Conservation (phyloP, 2,329 filamentous ascomycete genomes). For the Pseudogymnoascus sp. region DNA sequence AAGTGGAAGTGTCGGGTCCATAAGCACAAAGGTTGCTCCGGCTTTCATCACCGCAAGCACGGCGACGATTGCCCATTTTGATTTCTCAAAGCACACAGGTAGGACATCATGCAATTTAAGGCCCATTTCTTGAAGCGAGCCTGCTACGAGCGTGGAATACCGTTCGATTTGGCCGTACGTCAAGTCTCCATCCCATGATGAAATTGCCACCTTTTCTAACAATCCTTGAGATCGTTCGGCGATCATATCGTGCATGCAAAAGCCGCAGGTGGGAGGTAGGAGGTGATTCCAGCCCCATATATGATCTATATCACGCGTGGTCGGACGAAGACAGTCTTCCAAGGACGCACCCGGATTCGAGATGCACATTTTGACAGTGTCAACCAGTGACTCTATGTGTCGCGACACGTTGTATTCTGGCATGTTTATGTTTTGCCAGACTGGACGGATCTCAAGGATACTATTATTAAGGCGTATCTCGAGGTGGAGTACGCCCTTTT, state of each 20-base stretch:
- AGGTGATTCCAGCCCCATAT: conserved; percentile 41
- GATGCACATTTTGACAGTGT: conserved; percentile 32
- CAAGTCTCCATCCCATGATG: conserved; percentile 26
- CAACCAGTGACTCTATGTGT: conserved; percentile 35
- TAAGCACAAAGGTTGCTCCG: conserved; percentile 22
- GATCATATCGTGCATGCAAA: conserved; percentile 40
- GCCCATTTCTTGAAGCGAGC: conserved; percentile 14
- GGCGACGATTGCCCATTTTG: conserved; percentile 13
- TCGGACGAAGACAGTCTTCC: conserved; percentile 27
- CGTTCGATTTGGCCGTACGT: conserved; percentile 21
- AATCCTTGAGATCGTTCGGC: conserved; percentile 29
- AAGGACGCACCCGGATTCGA: conserved; percentile 25
- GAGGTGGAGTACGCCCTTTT: conserved; percentile 28
- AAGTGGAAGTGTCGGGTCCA: conserved; percentile 22
- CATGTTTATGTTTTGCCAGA: conserved; percentile 34
- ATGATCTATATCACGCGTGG: conserved; percentile 32
- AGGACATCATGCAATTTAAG: conserved; percentile 17
- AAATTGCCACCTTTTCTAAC: conserved; percentile 29
- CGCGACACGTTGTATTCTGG: conserved; percentile 35
- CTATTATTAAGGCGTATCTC: conserved; percentile 24
- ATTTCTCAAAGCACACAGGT: conserved; percentile 16
- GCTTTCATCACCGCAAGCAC: conserved; percentile 26
- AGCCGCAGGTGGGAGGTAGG: conserved; percentile 34
- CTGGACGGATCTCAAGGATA: conserved; percentile 30
- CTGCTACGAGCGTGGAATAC: conserved; percentile 18